Evolutionary conservation across 1,284 basidiomycete species (phyloP).

Genomic region (Polyporus tsugae): DNA sequence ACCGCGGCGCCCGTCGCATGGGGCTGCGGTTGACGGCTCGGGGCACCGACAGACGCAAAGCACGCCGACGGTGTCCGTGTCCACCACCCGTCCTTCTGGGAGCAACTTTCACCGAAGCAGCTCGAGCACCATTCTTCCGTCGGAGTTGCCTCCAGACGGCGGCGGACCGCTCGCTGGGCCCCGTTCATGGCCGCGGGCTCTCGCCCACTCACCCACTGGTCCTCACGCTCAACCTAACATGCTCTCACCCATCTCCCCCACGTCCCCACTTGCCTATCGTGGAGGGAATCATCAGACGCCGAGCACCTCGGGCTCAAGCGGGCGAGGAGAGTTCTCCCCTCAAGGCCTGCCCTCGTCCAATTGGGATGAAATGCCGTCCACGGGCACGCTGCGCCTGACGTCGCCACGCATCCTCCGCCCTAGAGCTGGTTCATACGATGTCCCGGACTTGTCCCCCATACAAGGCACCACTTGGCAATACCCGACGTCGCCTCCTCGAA

Average conservation of each 20-base stretch:
- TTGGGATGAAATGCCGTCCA: conserved; percentile 11
- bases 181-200: conserved; percentile 17
- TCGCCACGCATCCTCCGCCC: background rate
- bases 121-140: conserved; percentile 16
- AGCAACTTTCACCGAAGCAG: conserved; percentile 16
- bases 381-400: conserved; percentile 13
- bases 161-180: conserved; percentile 8
- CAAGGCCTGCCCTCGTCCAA: conserved; percentile 5
- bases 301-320: conserved; percentile 15
- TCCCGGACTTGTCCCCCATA: conserved; percentile 10
- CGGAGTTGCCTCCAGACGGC: conserved; percentile 11
- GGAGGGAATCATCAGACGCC: conserved; percentile 14
- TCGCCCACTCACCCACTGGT: background rate
- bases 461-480: conserved; percentile 13
- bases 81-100: background rate
- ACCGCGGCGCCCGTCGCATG: background rate
- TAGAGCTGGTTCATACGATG: conserved; percentile 13
- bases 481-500: conserved; percentile 8
- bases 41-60: conserved; percentile 3
- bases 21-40: background rate
- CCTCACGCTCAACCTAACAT: background rate
- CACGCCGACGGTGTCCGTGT: background rate
- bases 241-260: conserved; percentile 9
- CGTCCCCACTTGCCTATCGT: conserved; percentile 7
- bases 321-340: conserved; percentile 14